Conservation (phyloP, 208 protist genomes). For the Leishmania braziliensis region DNA sequence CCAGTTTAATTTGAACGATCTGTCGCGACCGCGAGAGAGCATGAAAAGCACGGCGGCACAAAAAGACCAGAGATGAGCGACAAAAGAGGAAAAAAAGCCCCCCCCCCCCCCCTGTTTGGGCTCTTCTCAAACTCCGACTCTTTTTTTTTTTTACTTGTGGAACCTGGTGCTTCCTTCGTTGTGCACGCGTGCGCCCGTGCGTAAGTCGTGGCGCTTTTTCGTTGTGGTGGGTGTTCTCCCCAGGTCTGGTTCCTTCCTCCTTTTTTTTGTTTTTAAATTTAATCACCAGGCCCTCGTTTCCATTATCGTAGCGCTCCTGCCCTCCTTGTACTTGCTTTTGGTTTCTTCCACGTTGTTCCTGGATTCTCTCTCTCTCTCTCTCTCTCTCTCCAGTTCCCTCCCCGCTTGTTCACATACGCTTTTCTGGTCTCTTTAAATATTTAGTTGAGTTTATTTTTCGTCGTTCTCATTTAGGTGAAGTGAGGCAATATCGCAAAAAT, state of each 20-base stretch:
- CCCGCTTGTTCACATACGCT: constrained; percentile 2
- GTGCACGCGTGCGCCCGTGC: neutral
- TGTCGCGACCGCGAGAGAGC: too few species aligned
- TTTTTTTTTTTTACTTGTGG: neutral
- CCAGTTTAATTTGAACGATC: too few species aligned
- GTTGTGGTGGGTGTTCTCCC: neutral
- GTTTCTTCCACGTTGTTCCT: neutral
- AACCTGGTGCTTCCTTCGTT: neutral
- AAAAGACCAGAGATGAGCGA: too few species aligned
- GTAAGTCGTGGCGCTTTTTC: neutral
- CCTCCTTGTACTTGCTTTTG: neutral
- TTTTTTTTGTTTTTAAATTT: too few species aligned
- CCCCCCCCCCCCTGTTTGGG: neutral
- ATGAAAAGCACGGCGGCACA: too few species aligned
- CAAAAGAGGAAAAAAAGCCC: too few species aligned
- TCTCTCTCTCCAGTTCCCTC: neutral
- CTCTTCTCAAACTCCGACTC: neutral
- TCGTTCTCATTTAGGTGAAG: neutral
- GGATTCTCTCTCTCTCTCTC: neutral
- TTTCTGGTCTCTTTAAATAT: neutral
- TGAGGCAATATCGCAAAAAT: neutral
- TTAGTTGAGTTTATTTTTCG: neutral
- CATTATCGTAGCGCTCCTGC: neutral
- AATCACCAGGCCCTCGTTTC: neutral
- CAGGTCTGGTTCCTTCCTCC: neutral